Base-by-base conservation (phyloP, 768 basidiomycete species). In the Tylopilus rubrobrunneus region DNA sequence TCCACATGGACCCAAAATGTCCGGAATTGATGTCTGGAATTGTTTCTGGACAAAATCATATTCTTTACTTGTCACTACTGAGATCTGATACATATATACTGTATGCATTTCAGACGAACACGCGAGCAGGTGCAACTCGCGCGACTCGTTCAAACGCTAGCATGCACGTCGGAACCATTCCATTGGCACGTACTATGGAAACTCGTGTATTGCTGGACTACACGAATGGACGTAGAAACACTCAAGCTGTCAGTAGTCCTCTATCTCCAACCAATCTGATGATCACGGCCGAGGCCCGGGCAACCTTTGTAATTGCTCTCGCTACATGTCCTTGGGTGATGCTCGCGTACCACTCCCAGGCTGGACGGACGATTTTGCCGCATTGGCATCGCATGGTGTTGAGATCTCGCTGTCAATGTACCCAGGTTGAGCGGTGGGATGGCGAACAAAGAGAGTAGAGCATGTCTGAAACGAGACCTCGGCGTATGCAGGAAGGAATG, bases 341-440 rank as follows among this genome's bases (percentile, higher is more conserved):
- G 75, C 69, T 84, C 77, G 84, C 79, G 64, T 93, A 97, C 91
- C 92, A 98, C 72, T 96, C 96, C 97, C 97, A 99, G 4, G 92
- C 87, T 53, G 92, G 80, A 53, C 92, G 85, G 56, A 98, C 81
- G 11, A 97, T 78, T 59, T 95, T 90, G n/a, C 97, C 1, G 19
- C 97, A 63, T 97, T 94, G 0, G 97, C 94, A 57, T 95, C 92
- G 70, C 89, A 98, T 2, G 97, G 97, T 5, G 90, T 90, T 7
- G 96, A 92, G 36, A 99, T 88, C 71, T 99, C 97, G 15, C 88
- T 90, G 73, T 96, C 19, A 19, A 19, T 19, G 19, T 19, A 94
- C 7, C 90, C 90, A 0, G 94, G 92, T n/a, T 93, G 84, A 0
- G 96, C 97, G 0, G 95, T 97, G 7, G 97, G 97, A 64, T 98